Conservation (phyloP, 352 stramenopile species). For the Elongisporangium anandrum region DNA sequence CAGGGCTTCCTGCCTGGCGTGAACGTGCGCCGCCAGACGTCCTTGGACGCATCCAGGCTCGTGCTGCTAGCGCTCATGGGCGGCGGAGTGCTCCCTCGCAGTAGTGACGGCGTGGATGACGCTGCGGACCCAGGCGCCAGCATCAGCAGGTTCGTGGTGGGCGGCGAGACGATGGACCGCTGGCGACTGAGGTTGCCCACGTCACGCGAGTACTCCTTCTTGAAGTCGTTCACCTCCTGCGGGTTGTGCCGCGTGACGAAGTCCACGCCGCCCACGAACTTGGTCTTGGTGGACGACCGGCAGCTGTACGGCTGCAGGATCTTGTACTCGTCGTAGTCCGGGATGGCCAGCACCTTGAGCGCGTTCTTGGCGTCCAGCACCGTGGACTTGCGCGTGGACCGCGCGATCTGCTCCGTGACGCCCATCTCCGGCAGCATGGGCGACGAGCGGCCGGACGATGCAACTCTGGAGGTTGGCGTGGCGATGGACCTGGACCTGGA, state of each 20-base stretch:
- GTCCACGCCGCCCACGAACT: constrained; percentile 60
- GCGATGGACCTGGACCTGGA: not conserved
- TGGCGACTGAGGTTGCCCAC: constrained; percentile 62
- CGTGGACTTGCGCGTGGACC: constrained; percentile 58
- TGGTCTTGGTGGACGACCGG: constrained; percentile 49
- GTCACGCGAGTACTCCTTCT: constrained; percentile 70
- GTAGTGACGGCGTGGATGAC: constrained; percentile 15
- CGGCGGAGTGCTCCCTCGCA: constrained; percentile 12
- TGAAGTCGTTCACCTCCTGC: constrained; percentile 70
- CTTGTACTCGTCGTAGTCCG: constrained; percentile 77
- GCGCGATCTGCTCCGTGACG: constrained; percentile 63
- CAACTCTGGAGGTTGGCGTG: constrained; percentile 13
- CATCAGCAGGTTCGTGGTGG: constrained; percentile 12
- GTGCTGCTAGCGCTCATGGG: constrained; percentile 11
- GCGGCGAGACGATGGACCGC: constrained; percentile 51
- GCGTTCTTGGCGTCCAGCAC: constrained; percentile 72
- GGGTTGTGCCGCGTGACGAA: constrained; percentile 73
- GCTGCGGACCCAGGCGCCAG: not conserved
- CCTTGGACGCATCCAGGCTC: constrained; percentile 13
- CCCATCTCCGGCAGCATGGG: constrained; percentile 46
- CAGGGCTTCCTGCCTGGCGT: constrained; percentile 50
- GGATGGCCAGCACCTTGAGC: constrained; percentile 62
- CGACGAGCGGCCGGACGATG: constrained; percentile 14
- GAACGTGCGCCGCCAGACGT: constrained; percentile 43
- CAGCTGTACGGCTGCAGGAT: constrained; percentile 75